These are phyloP conservation scores for Starmerella gropengiesseri DNA, from an alignment of 805 yeast genomes.

Conservation along the genomic window DNA sequence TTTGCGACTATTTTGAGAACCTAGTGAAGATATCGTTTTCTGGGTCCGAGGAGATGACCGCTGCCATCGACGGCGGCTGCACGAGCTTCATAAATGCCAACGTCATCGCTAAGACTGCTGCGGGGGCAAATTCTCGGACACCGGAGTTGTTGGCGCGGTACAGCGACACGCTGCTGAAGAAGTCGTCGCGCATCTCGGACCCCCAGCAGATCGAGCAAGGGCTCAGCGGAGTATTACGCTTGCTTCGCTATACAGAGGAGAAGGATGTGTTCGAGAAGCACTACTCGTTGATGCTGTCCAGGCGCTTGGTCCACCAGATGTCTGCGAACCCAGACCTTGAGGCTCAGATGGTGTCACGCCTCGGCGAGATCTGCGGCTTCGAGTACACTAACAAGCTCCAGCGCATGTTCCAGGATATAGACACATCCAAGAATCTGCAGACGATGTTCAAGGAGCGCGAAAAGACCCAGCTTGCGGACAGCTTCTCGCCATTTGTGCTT, in stretches of 20 bases:
- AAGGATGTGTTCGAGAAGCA: conserved; percentile 91
- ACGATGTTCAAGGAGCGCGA: conserved; percentile 38
- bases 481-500: conserved; percentile 63
- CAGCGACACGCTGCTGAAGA: conserved; percentile 71
- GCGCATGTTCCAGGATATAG: conserved; percentile 91
- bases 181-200: conserved; percentile 57
- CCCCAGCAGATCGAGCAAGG: conserved; percentile 53
- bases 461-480: conserved; percentile 30
- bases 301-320: conserved; percentile 76
- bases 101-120: conserved; percentile 50
- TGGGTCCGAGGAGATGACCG: conserved; percentile 65
- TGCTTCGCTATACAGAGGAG: conserved; percentile 81
- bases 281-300: conserved; percentile 80
- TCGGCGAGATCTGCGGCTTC: conserved; percentile 79
- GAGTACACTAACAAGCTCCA: conserved; percentile 91
- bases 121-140: conserved; percentile 50
- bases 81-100: conserved; percentile 73
- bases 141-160: conserved; percentile 88
- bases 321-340: conserved; percentile 79
- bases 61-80: conserved; percentile 84
- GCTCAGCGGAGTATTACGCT: conserved; percentile 72
- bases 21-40: conserved; percentile 60
- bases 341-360: conserved; percentile 68
- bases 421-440: conserved; percentile 68
- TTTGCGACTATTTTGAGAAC: conserved; percentile 55